Conservation (phyloP, 257 asterid species). For the Nemophila menziesii region DNA sequence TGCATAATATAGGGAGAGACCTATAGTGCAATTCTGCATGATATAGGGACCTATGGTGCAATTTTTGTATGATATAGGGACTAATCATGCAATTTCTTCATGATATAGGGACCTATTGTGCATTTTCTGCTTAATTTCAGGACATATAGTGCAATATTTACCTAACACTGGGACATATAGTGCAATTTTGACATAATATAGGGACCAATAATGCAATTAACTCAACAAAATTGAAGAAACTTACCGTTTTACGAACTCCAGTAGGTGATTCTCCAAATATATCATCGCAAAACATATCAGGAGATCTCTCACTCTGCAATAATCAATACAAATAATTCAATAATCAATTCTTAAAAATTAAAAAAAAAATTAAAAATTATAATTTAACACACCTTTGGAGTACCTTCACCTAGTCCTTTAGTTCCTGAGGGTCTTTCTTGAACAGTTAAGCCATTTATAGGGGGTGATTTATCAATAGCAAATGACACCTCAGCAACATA, state of each 20-base stretch:
- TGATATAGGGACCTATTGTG: no score
- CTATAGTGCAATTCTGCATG: no score
- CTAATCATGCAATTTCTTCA: no score
- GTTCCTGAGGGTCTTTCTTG: constrained; percentile 39
- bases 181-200: no score
- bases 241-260: constrained; percentile 57
- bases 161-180: no score
- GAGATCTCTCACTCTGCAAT: constrained; percentile 75
- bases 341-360: constrained; percentile 4
- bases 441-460: constrained; percentile 40
- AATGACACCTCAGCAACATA: constrained; percentile 48
- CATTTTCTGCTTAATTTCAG: no score
- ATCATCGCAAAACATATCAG: constrained; percentile 85
- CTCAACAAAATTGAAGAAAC: constrained; percentile 12
- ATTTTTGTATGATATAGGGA: no score
- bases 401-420: constrained; percentile 90
- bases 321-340: constrained; percentile 6
- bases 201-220: no score
- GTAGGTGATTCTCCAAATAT: constrained; percentile 97
- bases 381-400: constrained; percentile 58
- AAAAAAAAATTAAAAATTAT: no score
- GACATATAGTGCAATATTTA: no score
- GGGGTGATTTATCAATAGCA: constrained; percentile 81
- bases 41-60: no score
- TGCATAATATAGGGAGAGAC: no score